A percentile compares a stretch with the other conserved stretches of the same genome.
Evolutionary conservation across 2,329 filamentous ascomycete species (phyloP).

Genomic region (Alternaria ventricosa): DNA sequence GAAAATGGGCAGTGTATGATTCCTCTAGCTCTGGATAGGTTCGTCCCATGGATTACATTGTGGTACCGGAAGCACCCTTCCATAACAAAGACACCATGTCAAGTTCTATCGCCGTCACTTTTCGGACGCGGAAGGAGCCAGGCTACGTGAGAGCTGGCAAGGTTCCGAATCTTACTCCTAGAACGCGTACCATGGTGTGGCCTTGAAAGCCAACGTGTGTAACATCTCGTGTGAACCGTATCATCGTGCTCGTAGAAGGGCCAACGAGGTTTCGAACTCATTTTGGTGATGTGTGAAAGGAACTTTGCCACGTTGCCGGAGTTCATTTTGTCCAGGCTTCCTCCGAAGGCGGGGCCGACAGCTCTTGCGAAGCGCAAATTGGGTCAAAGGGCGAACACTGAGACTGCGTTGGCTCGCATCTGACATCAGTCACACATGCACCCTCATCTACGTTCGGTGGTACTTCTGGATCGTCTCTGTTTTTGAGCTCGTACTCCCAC

Average conservation of each 20-base stretch:
- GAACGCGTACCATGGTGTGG: neutral
- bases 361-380: neutral
- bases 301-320: conserved; percentile 3
- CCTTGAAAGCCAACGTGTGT: neutral
- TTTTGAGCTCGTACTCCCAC: conserved; percentile 11
- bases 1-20: neutral
- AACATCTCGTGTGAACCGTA: neutral
- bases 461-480: neutral
- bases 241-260: neutral
- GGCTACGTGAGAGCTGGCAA: neutral
- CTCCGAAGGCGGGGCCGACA: neutral
- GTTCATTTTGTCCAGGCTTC: conserved; percentile 5
- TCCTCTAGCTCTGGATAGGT: neutral
- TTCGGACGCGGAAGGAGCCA: neutral
- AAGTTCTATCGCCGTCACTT: neutral
- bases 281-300: neutral
- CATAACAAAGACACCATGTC: neutral
- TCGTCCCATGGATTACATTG: neutral
- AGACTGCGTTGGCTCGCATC: neutral
- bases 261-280: neutral
- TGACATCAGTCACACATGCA: neutral
- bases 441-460: neutral
- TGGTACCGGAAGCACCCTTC: neutral
- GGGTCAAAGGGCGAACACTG: neutral
- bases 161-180: neutral